Evolutionary conservation across 1,139 yeast species (phyloP), one percentile per base, ranked within the genome.

Genomic region (Saccharomyces hybrid): DNA sequence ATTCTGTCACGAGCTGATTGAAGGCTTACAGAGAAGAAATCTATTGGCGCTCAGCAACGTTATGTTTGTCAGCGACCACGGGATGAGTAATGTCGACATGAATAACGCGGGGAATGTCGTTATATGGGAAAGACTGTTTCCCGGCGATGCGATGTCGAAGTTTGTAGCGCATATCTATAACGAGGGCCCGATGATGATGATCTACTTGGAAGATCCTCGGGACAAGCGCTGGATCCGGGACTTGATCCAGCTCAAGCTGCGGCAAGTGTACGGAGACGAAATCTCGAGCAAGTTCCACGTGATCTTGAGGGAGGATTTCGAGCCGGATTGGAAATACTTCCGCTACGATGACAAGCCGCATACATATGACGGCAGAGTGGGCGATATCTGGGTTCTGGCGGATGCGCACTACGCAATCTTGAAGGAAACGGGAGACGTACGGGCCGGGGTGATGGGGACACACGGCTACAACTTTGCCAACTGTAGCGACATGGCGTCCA

Each of bases 11-110:
- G 66, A 73, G 9, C 58, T 89, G 54, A 71, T 77, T 28, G 59
- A 70, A 19, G 85, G 80, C 14, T 64, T 91, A 21, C 61, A 67
- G 1, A 62, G 67, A 19, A 75, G 96, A 54, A 82, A 86, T 58
- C 72, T 89, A 57, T 72, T 78, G 1, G 76, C 81, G 42, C 77
- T 88, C 49, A 88, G 86, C 11, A 91, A 91, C 67, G 72, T 91
- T 26, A 73, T 91, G 0, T 73, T 91, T 51, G 86, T 90, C 1
- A 88, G 96, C 53, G 96, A 90, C 67, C 96, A 90, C 67, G 97
- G 97, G 5, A 89, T 90, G 96, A 86, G 96, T 0, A 58, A 56
- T 32, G 54, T 62, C 58, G 70, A 72, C 42, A 34, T 51, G n/a
- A 53, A 38, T 16, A 12, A 19, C 44, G 44, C 57, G 24, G 54